A percentile compares a stretch with the other conserved stretches of the same genome.
Evolutionary conservation across 345 rosid genomes (phyloP).

Genomic region (Aurinia saxatilis): DNA sequence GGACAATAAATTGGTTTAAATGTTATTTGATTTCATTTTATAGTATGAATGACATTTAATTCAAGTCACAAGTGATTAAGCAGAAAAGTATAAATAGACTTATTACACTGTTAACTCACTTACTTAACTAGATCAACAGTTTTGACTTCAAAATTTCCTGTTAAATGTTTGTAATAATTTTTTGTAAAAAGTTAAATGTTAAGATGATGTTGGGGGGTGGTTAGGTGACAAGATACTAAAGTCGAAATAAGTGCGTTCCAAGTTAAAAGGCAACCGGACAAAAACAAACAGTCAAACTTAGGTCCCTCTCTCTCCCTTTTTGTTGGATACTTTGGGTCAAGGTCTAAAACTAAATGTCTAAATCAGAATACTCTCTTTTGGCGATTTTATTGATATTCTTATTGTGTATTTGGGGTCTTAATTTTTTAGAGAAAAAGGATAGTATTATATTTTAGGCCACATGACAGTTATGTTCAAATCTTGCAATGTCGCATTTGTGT

Average conservation of each 20-base stretch:
- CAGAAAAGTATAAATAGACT: background rate
- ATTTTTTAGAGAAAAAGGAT: no score
- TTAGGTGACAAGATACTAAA: constrained; percentile 17
- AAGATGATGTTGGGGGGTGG: background rate
- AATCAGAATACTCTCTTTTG: no score
- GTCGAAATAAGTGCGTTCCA: constrained; percentile 14
- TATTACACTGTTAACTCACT: background rate
- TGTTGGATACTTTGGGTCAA: no score
- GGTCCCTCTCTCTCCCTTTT: no score
- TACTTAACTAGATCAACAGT: background rate
- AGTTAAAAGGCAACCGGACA: constrained; percentile 14
- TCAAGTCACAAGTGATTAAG: background rate
- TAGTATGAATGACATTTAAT: background rate
- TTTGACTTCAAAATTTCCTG: background rate
- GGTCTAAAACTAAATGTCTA: no score
- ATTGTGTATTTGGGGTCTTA: no score
- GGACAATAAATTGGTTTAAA: background rate
- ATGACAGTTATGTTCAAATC: no score
- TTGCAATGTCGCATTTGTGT: no score
- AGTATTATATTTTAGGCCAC: no score
- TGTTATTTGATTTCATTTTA: background rate
- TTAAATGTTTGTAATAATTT: background rate
- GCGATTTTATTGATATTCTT: no score
- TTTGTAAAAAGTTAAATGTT: background rate
- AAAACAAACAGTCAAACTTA: constrained; percentile 14